Conservation (phyloP, 495 filamentous ascomycete genomes). For the Aspergillus cristatus region DNA sequence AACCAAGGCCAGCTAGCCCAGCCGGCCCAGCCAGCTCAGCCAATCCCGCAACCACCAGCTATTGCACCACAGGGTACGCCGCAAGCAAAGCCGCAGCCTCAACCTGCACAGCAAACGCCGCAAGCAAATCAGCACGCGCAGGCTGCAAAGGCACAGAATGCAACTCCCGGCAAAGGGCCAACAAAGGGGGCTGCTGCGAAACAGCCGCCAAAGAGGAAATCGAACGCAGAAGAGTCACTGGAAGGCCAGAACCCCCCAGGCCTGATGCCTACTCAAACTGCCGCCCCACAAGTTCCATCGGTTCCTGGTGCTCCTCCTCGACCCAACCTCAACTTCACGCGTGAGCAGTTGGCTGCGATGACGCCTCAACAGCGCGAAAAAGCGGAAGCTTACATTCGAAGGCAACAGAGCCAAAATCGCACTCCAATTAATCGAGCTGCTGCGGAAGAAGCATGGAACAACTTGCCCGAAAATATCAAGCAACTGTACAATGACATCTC, state of each 20-base stretch:
- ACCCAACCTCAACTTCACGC: constrained; percentile 27
- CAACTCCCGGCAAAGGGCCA: constrained; percentile 14
- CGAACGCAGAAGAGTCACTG: constrained; percentile 51
- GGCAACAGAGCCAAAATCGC: constrained; percentile 22
- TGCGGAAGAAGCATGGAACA: constrained; percentile 33
- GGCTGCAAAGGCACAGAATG: constrained; percentile 10
- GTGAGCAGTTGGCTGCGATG: constrained; percentile 45
- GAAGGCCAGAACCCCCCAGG: constrained; percentile 39
- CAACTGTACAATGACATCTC: constrained; percentile 32
- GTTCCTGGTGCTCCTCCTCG: constrained; percentile 21
- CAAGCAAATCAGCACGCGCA: constrained; percentile 8
- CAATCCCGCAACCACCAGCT: constrained; percentile 26
- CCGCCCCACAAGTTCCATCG: constrained; percentile 16
- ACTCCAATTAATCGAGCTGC: constrained; percentile 18
- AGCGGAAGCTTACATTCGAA: constrained; percentile 29
- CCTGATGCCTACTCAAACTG: constrained; percentile 28
- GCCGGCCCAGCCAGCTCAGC: constrained; percentile 27
- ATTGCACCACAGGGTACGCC: constrained; percentile 14
- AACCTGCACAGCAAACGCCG: constrained; percentile 13
- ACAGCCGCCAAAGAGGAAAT: constrained; percentile 44
- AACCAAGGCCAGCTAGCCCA: constrained; percentile 22
- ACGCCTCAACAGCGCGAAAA: constrained; percentile 40
- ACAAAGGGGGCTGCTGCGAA: constrained; percentile 21
- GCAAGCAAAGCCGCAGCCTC: constrained; percentile 18
- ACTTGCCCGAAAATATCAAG: constrained; percentile 27